phyloP scores from a whole-genome alignment of 163 green algal genomes.

The Scenedesmus sp. region DNA sequence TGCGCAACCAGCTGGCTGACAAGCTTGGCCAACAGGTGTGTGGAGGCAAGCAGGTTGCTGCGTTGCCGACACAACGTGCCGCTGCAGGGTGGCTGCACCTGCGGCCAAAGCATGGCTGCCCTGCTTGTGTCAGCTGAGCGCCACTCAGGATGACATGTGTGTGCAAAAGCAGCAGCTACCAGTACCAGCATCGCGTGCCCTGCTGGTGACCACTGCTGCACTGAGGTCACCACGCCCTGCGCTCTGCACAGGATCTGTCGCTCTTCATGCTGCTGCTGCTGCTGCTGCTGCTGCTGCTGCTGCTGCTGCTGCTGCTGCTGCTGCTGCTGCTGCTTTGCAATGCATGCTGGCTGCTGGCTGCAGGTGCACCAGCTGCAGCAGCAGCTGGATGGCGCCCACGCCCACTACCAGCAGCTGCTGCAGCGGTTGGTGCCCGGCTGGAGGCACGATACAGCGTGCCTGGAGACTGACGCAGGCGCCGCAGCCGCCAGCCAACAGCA shows the following conservation, averaged over 20 bases:
- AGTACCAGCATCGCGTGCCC: background rate
- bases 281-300: no score
- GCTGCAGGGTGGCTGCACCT: background rate
- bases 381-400: background rate
- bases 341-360: background rate
- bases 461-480: background rate
- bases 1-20: background rate
- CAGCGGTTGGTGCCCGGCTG: constrained; percentile 11
- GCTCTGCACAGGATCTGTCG: no score
- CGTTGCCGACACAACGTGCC: no score
- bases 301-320: no score
- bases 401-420: constrained; percentile 47
- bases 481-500: background rate
- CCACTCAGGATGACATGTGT: background rate
- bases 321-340: background rate
- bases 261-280: no score
- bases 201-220: no score
- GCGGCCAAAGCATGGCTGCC: background rate
- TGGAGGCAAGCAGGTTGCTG: background rate
- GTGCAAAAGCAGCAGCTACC: background rate
- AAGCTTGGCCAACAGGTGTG: constrained; percentile 29
- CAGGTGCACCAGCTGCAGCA: background rate
- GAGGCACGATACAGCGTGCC: background rate
- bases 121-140: no score
- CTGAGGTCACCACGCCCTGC: no score